A percentile compares a stretch with the other conserved stretches of the same genome.
Evolutionary conservation across 2,329 filamentous ascomycete species (phyloP).

Genomic region (Rhynchosporium agropyri): DNA sequence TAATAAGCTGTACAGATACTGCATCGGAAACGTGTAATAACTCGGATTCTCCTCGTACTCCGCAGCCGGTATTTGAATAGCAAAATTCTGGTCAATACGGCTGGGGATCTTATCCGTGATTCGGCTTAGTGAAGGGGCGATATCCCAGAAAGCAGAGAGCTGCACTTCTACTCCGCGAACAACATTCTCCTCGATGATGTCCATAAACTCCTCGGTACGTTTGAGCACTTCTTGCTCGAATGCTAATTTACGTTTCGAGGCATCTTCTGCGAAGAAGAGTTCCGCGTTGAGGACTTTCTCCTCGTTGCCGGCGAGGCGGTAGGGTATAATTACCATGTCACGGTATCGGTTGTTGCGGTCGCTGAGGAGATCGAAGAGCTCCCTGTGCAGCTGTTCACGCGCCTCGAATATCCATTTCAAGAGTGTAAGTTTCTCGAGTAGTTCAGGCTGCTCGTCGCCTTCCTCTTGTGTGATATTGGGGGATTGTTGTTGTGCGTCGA

Average conservation of each 20-base stretch:
- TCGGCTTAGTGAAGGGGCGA: conserved; percentile 78
- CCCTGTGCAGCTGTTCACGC: conserved; percentile 82
- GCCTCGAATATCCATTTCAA: conserved; percentile 97
- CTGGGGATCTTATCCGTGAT: conserved; percentile 79
- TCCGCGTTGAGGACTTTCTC: conserved; percentile 80
- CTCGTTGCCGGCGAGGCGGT: conserved; percentile 71
- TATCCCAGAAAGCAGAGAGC: conserved; percentile 96
- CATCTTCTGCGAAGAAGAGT: conserved; percentile 81
- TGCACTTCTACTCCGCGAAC: conserved; percentile 87
- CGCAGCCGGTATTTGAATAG: conserved; percentile 74
- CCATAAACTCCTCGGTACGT: conserved; percentile 75
- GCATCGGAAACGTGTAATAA: conserved; percentile 79
- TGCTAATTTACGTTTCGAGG: conserved; percentile 67
- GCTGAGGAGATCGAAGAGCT: conserved; percentile 80
- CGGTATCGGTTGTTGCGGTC: conserved; percentile 87
- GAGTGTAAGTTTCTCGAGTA: conserved; percentile 90
- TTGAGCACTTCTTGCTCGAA: conserved; percentile 73
- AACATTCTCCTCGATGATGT: conserved; percentile 81
- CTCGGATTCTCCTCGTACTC: conserved; percentile 86
- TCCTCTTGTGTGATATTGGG: conserved; percentile 91
- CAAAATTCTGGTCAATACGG: conserved; percentile 34
- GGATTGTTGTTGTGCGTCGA: conserved; percentile 62
- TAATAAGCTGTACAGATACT: conserved; percentile 86
- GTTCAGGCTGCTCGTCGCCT: conserved; percentile 90
- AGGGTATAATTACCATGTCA: conserved; percentile 80